These are phyloP conservation scores for Pugionium cornutum DNA, from an alignment of 345 rosid genomes.

Conservation along the genomic window DNA sequence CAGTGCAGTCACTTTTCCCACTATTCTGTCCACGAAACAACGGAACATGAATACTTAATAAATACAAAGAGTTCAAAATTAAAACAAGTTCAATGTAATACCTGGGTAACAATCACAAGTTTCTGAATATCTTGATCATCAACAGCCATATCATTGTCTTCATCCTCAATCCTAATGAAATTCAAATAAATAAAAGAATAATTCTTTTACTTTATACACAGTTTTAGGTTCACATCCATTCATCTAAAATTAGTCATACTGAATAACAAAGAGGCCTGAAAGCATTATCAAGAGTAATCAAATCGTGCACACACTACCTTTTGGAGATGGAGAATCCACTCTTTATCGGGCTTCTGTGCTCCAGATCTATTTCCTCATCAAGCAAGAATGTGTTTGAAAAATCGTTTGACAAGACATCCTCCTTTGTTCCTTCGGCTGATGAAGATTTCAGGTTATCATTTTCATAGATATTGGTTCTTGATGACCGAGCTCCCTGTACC, in stretches of 20 bases:
- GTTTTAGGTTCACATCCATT: conserved; percentile 10
- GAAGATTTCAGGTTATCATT: conserved; percentile 37
- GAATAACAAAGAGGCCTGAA: background rate
- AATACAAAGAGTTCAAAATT: conserved; percentile 10
- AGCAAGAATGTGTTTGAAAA: conserved; percentile 81
- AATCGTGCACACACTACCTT: conserved; percentile 49
- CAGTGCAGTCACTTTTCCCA: conserved; percentile 52
- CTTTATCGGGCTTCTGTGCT: conserved; percentile 59
- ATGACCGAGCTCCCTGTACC: conserved; percentile 44
- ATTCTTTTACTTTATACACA: conserved; percentile 16
- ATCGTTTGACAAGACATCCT: conserved; percentile 62
- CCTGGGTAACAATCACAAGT: conserved; percentile 97
- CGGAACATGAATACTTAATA: conserved; percentile 26
- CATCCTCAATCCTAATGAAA: conserved; percentile 66
- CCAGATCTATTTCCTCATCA: conserved; percentile 92
- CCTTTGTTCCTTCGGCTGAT: conserved; percentile 39
- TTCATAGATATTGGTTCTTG: conserved; percentile 34
- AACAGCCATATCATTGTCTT: conserved; percentile 70
- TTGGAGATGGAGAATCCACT: conserved; percentile 45
- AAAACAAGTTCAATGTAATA: conserved; percentile 31
- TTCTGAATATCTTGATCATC: conserved; percentile 86
- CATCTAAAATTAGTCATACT: too few species aligned
- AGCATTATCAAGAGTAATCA: conserved; percentile 23
- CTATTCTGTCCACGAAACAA: conserved; percentile 65
- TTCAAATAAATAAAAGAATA: conserved; percentile 23